Conservation (phyloP, 345 rosid species). For the Salix udensis region DNA sequence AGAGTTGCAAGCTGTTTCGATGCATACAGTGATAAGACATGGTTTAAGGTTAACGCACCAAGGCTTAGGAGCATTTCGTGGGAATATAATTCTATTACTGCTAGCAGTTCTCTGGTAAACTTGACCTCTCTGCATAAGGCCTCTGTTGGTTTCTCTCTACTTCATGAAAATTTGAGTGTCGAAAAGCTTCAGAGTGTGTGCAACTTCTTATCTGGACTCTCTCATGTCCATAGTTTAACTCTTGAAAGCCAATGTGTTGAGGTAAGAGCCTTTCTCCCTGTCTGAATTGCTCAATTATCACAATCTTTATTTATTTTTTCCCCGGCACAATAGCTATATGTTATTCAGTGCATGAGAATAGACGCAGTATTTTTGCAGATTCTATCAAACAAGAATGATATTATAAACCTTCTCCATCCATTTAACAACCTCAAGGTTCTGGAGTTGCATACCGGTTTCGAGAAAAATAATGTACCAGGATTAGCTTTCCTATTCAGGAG, state of each 20-base stretch:
- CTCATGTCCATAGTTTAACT: conserved; percentile 39
- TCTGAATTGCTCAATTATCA: too few relatives aligned
- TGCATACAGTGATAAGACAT: conserved; percentile 33
- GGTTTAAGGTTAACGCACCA: conserved; percentile 54
- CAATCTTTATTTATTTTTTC: too few relatives aligned
- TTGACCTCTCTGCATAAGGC: conserved; percentile 43
- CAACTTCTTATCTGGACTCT: conserved; percentile 48
- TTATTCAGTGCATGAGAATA: too few relatives aligned
- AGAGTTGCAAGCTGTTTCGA: conserved; percentile 57
- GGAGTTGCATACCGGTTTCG: conserved; percentile 55
- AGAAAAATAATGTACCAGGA: conserved; percentile 45
- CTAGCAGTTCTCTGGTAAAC: conserved; percentile 38
- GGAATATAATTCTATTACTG: conserved; percentile 47
- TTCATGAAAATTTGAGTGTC: conserved; percentile 27
- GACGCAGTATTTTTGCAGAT: conserved; percentile 38
- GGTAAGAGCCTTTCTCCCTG: conserved; percentile 33
- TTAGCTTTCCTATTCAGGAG: conserved; percentile 57
- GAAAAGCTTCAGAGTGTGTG: conserved; percentile 40
- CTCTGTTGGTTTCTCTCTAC: conserved; percentile 39
- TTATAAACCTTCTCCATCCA: conserved; percentile 30
- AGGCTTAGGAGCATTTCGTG: conserved; percentile 41
- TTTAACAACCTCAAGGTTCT: conserved; percentile 50
- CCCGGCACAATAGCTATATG: too few relatives aligned
- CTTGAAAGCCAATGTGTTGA: conserved; percentile 59
- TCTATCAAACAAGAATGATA: conserved; percentile 43